Percentiles rank a stretch among this genome's conserved stretches.
Conservation (phyloP, 805 yeast species). For the Metschnikowia drakensbergensis region DNA sequence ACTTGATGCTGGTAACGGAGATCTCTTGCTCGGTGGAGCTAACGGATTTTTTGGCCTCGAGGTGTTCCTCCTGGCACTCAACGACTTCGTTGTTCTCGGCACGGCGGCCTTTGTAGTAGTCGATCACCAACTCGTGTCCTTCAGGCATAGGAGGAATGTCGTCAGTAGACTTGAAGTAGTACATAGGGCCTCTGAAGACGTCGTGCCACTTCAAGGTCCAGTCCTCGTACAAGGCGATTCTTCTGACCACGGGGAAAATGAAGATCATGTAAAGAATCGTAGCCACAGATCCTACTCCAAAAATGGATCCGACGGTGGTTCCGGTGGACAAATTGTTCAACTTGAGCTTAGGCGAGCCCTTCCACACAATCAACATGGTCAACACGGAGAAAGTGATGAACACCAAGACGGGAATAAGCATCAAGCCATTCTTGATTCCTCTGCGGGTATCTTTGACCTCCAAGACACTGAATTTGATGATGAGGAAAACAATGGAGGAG, state of each 20-base stretch:
- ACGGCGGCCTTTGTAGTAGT: constrained; percentile 64
- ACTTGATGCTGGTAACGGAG: constrained; percentile 18
- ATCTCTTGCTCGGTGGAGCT: constrained; percentile 10
- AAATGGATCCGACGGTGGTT: constrained; percentile 53
- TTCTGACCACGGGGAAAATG: constrained; percentile 57
- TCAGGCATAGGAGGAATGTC: constrained; percentile 65
- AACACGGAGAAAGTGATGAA: constrained; percentile 57
- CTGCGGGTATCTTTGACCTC: constrained; percentile 46
- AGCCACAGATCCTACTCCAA: constrained; percentile 65
- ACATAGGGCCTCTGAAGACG: constrained; percentile 52
- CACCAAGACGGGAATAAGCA: constrained; percentile 57
- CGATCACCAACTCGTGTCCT: constrained; percentile 52
- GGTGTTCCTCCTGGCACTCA: constrained; percentile 15
- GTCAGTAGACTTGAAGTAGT: constrained; percentile 51
- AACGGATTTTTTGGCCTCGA: constrained; percentile 13
- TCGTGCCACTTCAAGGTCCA: constrained; percentile 64
- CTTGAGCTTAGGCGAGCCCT: constrained; percentile 68
- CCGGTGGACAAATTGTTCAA: constrained; percentile 50
- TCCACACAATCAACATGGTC: constrained; percentile 77
- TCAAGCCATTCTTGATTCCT: constrained; percentile 52
- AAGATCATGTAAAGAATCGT: constrained; percentile 47
- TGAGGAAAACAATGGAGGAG: constrained; percentile 54
- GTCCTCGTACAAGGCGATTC: constrained; percentile 58
- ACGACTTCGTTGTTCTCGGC: constrained; percentile 14
- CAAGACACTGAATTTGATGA: constrained; percentile 57